These are phyloP conservation scores for Rutstroemia sp. DNA, from an alignment of 2,329 filamentous ascomycete genomes.

Conservation along the genomic window DNA sequence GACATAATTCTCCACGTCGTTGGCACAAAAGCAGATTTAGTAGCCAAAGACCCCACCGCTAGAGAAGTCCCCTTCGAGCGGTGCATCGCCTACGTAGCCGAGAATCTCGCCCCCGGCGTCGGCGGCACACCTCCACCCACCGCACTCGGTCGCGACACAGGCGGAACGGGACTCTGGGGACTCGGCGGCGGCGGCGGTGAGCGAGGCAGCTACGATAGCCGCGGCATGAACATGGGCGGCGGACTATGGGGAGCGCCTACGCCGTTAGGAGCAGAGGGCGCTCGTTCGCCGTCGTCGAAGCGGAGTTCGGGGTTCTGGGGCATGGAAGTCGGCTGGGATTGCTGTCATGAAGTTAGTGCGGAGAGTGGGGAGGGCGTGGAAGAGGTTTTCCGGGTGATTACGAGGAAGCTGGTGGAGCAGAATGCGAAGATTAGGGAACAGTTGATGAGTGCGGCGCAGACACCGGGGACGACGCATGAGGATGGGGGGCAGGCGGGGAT, in stretches of 20 bases:
- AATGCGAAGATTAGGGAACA: constrained; percentile 47
- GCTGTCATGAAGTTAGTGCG: constrained; percentile 92
- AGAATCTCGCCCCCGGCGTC: constrained; percentile 71
- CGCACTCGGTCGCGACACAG: constrained; percentile 34
- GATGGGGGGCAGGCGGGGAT: constrained; percentile 24
- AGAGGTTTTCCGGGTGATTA: constrained; percentile 88
- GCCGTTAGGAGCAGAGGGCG: constrained; percentile 38
- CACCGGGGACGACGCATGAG: constrained; percentile 35
- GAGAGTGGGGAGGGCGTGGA: constrained; percentile 94
- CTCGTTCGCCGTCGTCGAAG: constrained; percentile 55
- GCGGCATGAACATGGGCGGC: neutral
- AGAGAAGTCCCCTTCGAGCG: constrained; percentile 89
- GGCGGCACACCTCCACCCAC: constrained; percentile 62
- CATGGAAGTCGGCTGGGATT: constrained; percentile 91
- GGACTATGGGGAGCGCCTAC: constrained; percentile 13
- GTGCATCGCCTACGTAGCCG: constrained; percentile 91
- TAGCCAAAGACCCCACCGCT: constrained; percentile 69
- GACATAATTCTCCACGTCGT: constrained; percentile 86
- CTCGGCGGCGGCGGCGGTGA: neutral
- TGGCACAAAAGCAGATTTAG: constrained; percentile 87
- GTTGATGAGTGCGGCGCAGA: constrained; percentile 37
- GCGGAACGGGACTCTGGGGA: neutral
- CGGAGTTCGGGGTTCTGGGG: constrained; percentile 77
- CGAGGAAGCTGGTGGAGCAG: constrained; percentile 76
- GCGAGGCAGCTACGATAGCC: constrained; percentile 1